phyloP scores from a whole-genome alignment of 2,329 filamentous ascomycete genomes.

The Aureobasidium sp. region DNA sequence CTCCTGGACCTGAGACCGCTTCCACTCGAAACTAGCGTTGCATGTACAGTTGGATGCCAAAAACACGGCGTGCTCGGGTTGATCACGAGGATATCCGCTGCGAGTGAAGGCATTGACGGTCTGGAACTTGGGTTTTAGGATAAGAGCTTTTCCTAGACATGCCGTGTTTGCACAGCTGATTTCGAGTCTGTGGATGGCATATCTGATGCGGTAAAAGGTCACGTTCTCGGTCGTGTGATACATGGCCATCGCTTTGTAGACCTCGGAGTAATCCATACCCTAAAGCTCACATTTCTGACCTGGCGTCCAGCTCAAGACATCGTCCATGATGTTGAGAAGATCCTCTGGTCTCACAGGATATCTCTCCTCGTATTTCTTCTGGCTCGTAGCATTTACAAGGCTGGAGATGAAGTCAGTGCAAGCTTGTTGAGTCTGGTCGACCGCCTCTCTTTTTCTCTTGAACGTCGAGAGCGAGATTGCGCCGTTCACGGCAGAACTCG shows the following conservation, averaged over 20 bases:
- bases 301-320: background rate
- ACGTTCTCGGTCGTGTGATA: background rate
- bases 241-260: background rate
- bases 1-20: background rate
- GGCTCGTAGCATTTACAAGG: background rate
- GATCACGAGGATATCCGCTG: background rate
- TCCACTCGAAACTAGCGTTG: background rate
- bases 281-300: background rate
- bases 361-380: background rate
- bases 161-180: background rate
- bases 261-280: background rate
- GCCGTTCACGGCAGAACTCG: background rate
- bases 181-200: background rate
- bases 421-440: background rate
- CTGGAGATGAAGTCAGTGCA: background rate
- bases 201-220: background rate
- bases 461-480: background rate
- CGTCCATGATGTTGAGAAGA: background rate
- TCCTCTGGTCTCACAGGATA: background rate
- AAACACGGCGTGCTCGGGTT: background rate
- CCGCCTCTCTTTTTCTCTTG: background rate
- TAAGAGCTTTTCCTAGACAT: background rate
- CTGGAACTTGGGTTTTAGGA: background rate
- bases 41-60: background rate
- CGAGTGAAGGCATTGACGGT: background rate